Base-by-base conservation (phyloP, 75 land plant genomes). In the Larix kaempferi region DNA sequence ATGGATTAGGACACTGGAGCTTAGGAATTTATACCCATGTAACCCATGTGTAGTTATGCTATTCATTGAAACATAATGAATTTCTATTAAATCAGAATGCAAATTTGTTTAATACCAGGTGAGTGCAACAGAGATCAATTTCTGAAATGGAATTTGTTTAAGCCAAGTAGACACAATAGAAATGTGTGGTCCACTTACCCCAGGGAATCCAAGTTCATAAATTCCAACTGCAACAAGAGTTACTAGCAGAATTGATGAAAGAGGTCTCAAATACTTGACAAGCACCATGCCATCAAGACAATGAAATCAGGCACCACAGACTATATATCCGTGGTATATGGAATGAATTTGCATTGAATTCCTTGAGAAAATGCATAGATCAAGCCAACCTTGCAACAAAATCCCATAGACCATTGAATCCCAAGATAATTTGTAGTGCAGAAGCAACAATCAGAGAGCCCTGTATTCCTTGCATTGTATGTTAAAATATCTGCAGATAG, bases 341-440 rank as follows among this genome's bases (percentile, higher is more conserved):
- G 11, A 76, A 29, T 2, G 21, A 37, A 52, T 78, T 23, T 76
- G 62, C 16, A 76, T 29, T 27, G 19, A 25, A 8, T 41, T 14
- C 0, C 22, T n/a, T 21, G 8, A 3, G 74, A 16, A 69, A 8
- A 41, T 33, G 73, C 44, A 59, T n/a, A 41, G 25, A 41, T 4
- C 63, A 13, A 52, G 54, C 69, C 8, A 12, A 96, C 99, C 99
- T 92, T 17, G 89, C 77, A 73, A 95, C 85, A 83, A 92, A 92
- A 14, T 93, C 90, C 98, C 99, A 97, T 39, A 97, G 89, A 6
- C 99, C 99, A 86, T 93, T 92, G 79, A 97, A 97, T 1, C 99
- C 99, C 17, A 97, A 59, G 1, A 97, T 86, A 57, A 97, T 92
- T 76, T 97, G 98, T 49, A 97, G 82, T 3, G 83, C 82, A 6